Evolutionary conservation across 805 yeast genomes (phyloP).

Genomic region (Kodamaea jinghongensis): DNA sequence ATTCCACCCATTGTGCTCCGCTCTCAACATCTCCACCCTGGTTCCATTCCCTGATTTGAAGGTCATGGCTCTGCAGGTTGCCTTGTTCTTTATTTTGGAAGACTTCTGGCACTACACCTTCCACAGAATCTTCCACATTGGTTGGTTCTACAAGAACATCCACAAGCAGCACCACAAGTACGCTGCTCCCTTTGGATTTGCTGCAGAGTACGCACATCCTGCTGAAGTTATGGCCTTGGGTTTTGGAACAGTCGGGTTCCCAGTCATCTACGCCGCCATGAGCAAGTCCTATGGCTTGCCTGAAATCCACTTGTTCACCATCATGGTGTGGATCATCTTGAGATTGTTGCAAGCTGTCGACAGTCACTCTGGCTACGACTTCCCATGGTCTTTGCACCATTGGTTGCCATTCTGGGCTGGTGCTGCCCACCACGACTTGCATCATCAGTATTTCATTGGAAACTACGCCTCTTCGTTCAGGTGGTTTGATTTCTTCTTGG

Average conservation of each 20-base stretch:
- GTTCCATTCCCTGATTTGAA: slow-evolving; percentile 53
- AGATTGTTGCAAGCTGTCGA: slow-evolving; percentile 60
- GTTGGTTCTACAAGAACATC: slow-evolving; percentile 53
- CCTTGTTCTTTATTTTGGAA: slow-evolving; percentile 50
- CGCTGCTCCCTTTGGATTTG: slow-evolving; percentile 61
- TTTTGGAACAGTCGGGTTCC: slow-evolving; percentile 60
- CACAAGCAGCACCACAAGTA: slow-evolving; percentile 62
- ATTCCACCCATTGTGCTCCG: slow-evolving; percentile 54
- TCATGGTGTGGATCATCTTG: slow-evolving; percentile 49
- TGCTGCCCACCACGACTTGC: slow-evolving; percentile 61
- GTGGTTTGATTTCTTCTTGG: slow-evolving; percentile 54
- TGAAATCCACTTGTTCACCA: slow-evolving; percentile 51
- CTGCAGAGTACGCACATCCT: slow-evolving; percentile 64
- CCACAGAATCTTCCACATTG: slow-evolving; percentile 55
- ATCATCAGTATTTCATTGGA: slow-evolving; percentile 60
- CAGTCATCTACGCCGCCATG: slow-evolving; percentile 50
- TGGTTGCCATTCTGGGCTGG: slow-evolving; percentile 66
- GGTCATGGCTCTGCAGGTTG: slow-evolving; percentile 44
- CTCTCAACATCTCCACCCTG: slow-evolving; percentile 45
- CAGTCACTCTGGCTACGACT: slow-evolving; percentile 60
- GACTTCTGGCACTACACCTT: slow-evolving; percentile 63
- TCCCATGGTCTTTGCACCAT: slow-evolving; percentile 58
- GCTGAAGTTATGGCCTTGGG: slow-evolving; percentile 56
- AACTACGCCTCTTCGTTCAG: slow-evolving; percentile 57
- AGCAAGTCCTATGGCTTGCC: slow-evolving; percentile 33